Percentiles rank a stretch among this genome's conserved stretches.
These are phyloP conservation scores for Marvania coccoides DNA, from an alignment of 139 green algal genomes.

Conservation along the genomic window DNA sequence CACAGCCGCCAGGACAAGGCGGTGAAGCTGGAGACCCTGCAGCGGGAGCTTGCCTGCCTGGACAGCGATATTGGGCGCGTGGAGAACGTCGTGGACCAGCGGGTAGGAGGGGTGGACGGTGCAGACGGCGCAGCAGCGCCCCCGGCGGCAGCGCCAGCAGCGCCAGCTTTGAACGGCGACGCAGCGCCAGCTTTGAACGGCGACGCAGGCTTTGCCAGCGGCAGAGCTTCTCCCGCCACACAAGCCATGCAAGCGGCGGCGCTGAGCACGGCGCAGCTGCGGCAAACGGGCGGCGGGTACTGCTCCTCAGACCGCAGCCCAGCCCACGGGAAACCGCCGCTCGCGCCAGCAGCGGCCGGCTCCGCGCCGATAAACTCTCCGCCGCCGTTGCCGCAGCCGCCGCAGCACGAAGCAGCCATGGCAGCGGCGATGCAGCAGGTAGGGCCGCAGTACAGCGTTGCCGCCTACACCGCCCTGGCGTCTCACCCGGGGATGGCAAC, in stretches of 20 bases:
- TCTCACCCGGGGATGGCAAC: conserved; percentile 1
- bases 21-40: conserved; percentile 32
- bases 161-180: too few species aligned
- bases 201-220: background rate
- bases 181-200: background rate
- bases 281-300: too few species aligned
- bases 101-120: background rate
- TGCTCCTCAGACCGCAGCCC: too few species aligned
- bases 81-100: background rate
- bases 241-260: background rate
- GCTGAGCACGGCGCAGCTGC: background rate
- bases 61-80: conserved; percentile 49
- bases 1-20: conserved; percentile 29
- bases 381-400: conserved; percentile 7
- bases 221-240: too few species aligned
- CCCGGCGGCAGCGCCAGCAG: too few species aligned
- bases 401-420: background rate
- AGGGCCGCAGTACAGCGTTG: background rate
- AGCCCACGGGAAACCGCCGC: too few species aligned
- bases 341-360: background rate
- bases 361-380: background rate
- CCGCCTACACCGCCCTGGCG: background rate
- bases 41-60: conserved; percentile 48
- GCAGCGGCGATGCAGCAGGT: background rate
- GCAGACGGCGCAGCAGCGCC: background rate